These are phyloP conservation scores for Candolleomyces efflorescens DNA, from an alignment of 768 basidiomycete species.

Conservation along the genomic window DNA sequence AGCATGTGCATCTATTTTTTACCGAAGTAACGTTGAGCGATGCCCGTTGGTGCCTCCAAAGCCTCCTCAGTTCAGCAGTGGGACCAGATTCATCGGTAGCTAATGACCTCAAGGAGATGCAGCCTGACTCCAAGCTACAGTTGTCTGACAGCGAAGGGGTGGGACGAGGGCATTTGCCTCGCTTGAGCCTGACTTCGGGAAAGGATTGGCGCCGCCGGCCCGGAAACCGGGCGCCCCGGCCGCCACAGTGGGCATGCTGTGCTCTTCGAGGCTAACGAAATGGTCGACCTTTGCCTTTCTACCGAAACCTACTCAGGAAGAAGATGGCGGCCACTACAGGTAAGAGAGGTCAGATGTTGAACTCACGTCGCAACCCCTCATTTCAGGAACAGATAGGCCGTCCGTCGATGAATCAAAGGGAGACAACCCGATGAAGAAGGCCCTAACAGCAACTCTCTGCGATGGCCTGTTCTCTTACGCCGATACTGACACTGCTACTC, in stretches of 20 bases:
- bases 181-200: too few relatives aligned
- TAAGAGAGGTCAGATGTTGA: not conserved
- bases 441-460: not conserved
- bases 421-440: not conserved
- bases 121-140: too few relatives aligned
- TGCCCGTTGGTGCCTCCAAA: too few relatives aligned
- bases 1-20: too few relatives aligned
- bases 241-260: not conserved
- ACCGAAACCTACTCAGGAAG: not conserved
- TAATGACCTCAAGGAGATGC: too few relatives aligned
- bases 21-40: too few relatives aligned
- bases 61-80: too few relatives aligned
- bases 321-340: not conserved
- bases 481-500: not conserved
- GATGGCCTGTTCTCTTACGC: not conserved
- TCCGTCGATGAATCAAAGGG: not conserved
- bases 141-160: too few relatives aligned
- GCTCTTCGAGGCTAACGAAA: not conserved
- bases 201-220: too few relatives aligned
- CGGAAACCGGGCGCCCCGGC: too few relatives aligned
- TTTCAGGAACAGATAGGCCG: not conserved
- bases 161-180: too few relatives aligned
- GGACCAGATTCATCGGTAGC: too few relatives aligned
- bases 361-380: not conserved
- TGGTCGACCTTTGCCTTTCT: not conserved